Evolutionary conservation across 768 basidiomycete genomes (phyloP).

Genomic region (Leccinum subgranulosum): DNA sequence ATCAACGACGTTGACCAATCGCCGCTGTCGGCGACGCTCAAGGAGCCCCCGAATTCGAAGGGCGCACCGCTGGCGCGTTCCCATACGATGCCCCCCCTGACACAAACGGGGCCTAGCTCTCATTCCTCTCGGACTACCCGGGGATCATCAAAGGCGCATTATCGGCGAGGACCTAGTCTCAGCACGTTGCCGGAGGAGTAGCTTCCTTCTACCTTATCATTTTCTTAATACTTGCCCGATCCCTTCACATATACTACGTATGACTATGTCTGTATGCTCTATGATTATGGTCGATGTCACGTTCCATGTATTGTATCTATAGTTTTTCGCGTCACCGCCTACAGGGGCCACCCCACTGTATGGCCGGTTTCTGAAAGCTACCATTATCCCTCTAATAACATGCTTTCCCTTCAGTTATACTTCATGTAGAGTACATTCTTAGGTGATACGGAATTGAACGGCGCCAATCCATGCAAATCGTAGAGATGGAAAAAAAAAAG

Average conservation of each 20-base stretch:
- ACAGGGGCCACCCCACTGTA: too few relatives aligned
- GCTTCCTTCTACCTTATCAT: not conserved
- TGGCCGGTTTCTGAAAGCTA: too few relatives aligned
- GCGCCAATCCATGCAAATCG: too few relatives aligned
- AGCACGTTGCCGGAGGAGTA: constrained; percentile 10
- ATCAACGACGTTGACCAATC: not conserved
- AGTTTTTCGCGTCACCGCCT: too few relatives aligned
- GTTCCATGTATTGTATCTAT: not conserved
- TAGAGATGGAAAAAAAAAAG: too few relatives aligned
- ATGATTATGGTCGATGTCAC: not conserved
- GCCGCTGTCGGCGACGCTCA: not conserved
- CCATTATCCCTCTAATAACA: too few relatives aligned
- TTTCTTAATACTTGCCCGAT: not conserved
- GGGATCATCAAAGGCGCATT: not conserved
- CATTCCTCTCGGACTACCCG: not conserved
- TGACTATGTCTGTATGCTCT: constrained; percentile 5
- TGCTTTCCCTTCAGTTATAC: too few relatives aligned
- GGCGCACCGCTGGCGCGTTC: constrained; percentile 9
- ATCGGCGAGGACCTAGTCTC: constrained; percentile 1
- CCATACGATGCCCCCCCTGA: constrained; percentile 16
- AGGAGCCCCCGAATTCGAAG: not conserved
- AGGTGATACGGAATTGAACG: too few relatives aligned
- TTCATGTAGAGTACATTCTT: too few relatives aligned
- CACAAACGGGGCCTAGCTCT: not conserved
- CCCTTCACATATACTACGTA: not conserved